Percentiles rank a stretch among this genome's conserved stretches.
Conservation (phyloP, 2,329 filamentous ascomycete species). For the Furcasterigmium sp. region DNA sequence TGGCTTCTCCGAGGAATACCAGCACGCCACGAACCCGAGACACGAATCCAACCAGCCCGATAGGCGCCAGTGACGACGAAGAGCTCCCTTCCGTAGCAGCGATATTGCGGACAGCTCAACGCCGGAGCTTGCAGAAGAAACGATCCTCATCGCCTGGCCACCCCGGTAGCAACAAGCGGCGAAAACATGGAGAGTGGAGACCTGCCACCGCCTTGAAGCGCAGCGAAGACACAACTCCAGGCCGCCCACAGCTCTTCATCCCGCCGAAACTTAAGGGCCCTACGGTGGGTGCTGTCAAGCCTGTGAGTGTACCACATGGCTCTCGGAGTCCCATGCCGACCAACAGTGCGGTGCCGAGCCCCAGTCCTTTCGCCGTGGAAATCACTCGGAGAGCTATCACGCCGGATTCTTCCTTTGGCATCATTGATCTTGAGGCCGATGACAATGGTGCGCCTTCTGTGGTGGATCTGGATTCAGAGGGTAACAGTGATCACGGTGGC, state of each 20-base stretch:
- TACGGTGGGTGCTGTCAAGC: no score
- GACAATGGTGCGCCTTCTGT: no score
- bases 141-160: no score
- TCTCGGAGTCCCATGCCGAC: neutral
- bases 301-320: no score
- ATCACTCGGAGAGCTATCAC: neutral
- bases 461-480: no score
- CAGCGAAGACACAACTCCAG: no score
- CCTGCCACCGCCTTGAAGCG: no score
- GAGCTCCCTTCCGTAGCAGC: constrained; percentile 31
- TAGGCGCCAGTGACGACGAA: constrained; percentile 18
- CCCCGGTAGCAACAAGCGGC: no score
- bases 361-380: neutral
- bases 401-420: neutral
- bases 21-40: constrained; percentile 24
- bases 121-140: neutral
- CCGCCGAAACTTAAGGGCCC: no score
- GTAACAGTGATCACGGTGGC: constrained; percentile 1
- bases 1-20: constrained; percentile 12
- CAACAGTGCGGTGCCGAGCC: neutral
- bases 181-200: no score
- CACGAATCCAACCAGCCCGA: constrained; percentile 30
- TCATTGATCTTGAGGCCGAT: constrained; percentile 8
- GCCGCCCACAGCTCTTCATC: no score
- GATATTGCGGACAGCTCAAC: constrained; percentile 4